phyloP scores from a whole-genome alignment of 2,329 filamentous ascomycete genomes.

The Penicillium palitans region DNA sequence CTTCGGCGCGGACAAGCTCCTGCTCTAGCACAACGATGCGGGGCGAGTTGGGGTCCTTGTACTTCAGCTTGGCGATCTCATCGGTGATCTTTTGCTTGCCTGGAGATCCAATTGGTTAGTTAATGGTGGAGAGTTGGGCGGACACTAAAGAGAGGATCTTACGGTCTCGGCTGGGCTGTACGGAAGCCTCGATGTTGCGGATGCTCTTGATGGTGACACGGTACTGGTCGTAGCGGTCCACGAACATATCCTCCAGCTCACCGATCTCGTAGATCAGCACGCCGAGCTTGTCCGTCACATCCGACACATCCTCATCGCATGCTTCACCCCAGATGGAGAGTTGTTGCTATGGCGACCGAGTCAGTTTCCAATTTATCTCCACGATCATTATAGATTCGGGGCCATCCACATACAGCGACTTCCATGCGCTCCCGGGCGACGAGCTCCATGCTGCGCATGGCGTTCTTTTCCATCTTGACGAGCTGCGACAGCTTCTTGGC shows the following conservation, averaged over 20 bases:
- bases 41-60: conserved; percentile 98
- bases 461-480: conserved; percentile 99
- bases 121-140: background rate
- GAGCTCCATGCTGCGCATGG: conserved; percentile 96
- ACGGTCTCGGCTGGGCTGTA: conserved; percentile 97
- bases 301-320: conserved; percentile 95
- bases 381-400: background rate
- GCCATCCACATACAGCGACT: conserved; percentile 72
- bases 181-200: conserved; percentile 96
- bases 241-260: conserved; percentile 96
- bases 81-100: conserved; percentile 99
- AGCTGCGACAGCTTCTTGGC: conserved; percentile 97
- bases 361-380: conserved; percentile 19
- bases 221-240: conserved; percentile 99
- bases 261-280: conserved; percentile 98
- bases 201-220: conserved; percentile 99
- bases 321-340: conserved; percentile 95
- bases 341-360: conserved; percentile 71
- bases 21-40: conserved; percentile 98
- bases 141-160: conserved; percentile 42
- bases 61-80: conserved; percentile 97
- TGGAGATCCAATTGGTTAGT: conserved; percentile 38
- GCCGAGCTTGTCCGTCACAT: conserved; percentile 97
- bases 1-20: conserved; percentile 95
- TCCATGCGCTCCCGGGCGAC: conserved; percentile 98